phyloP scores from a whole-genome alignment of 257 asterid species.

The Salvia splendens region DNA sequence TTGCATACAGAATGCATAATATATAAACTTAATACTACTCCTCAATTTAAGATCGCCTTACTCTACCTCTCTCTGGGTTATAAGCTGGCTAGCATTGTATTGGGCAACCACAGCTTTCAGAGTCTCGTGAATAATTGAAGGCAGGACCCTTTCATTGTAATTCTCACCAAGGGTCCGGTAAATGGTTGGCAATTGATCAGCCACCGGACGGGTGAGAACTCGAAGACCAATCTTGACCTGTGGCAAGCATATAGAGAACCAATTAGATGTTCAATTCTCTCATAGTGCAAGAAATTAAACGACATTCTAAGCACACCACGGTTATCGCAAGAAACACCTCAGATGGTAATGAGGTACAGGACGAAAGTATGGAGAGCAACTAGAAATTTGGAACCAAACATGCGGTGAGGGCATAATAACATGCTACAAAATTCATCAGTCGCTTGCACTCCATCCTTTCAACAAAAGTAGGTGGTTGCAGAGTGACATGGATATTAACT shows the following conservation, averaged over 20 bases:
- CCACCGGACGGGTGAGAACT: conserved; percentile 83
- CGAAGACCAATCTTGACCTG: conserved; percentile 92
- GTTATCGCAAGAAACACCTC: background rate
- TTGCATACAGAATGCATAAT: too few species aligned
- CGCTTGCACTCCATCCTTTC: too few species aligned
- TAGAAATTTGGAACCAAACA: background rate
- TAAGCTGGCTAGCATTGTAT: conserved; percentile 91
- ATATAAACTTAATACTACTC: too few species aligned
- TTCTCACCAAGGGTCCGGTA: conserved; percentile 81
- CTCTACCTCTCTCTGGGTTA: conserved; percentile 89
- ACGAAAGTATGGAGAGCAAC: background rate
- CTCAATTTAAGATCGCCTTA: background rate
- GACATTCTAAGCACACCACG: background rate
- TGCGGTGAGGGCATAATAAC: background rate
- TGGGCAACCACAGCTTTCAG: conserved; percentile 92
- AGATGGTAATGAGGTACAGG: conserved; percentile 2
- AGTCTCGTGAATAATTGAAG: conserved; percentile 89
- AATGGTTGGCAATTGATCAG: conserved; percentile 77
- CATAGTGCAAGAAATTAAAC: background rate
- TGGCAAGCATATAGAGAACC: conserved; percentile 24
- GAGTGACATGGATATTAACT: background rate
- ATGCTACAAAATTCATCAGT: background rate
- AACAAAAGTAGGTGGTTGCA: background rate
- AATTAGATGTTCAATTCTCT: conserved; percentile 12
- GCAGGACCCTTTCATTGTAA: conserved; percentile 82